Conservation (phyloP, 108 stramenopile species). For the Skeletonema tropicum region DNA sequence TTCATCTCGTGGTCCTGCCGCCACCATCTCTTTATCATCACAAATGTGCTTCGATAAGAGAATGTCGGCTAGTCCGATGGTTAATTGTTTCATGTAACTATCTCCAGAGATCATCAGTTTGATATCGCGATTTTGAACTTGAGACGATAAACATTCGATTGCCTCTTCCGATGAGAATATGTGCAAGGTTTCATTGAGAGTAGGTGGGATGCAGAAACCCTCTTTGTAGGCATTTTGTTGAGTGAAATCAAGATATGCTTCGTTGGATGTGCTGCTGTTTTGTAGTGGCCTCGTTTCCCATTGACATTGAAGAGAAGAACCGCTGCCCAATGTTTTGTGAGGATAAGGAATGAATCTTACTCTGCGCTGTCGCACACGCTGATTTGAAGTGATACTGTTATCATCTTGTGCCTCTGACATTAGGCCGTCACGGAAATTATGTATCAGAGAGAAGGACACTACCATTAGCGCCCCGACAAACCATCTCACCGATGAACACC, state of each 20-base stretch:
- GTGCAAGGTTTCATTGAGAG: neutral
- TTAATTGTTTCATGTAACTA: neutral
- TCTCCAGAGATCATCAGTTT: neutral
- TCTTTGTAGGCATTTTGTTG: neutral
- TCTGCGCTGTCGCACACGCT: neutral
- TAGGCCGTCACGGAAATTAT: neutral
- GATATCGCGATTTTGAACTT: neutral
- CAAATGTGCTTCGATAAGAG: neutral
- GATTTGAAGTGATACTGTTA: no score
- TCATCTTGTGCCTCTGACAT: neutral
- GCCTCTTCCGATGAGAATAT: slow-evolving; percentile 1
- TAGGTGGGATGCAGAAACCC: slow-evolving; percentile 8
- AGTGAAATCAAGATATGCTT: neutral
- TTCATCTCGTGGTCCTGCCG: neutral
- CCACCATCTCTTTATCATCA: neutral
- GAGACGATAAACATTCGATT: neutral
- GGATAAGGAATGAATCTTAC: slow-evolving; percentile 3
- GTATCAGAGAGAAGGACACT: neutral
- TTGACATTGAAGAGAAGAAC: neutral
- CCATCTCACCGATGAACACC: neutral
- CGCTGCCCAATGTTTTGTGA: slow-evolving; percentile 7
- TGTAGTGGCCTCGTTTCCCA: neutral
- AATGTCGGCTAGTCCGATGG: neutral
- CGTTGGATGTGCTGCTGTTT: neutral
- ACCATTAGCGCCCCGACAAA: neutral